Percentiles rank a stretch among this genome's conserved stretches.
Evolutionary conservation across 345 rosid genomes (phyloP).

Genomic region (Firmiana major): DNA sequence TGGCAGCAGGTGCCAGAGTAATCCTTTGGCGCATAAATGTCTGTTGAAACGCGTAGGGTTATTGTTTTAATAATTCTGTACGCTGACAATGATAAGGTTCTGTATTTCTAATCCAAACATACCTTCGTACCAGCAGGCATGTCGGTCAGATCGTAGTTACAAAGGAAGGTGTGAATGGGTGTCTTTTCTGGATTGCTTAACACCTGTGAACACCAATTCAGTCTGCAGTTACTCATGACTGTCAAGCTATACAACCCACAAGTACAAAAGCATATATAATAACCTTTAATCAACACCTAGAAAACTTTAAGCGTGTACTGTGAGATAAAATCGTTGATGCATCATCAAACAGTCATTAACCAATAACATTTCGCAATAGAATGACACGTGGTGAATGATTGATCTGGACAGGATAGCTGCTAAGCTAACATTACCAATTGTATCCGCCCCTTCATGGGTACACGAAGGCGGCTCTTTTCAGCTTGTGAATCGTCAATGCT

Average conservation of each 20-base stretch:
- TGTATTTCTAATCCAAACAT: slow-evolving; percentile 8
- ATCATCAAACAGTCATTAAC: background rate
- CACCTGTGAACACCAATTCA: slow-evolving; percentile 39
- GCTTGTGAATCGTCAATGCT: slow-evolving; percentile 55
- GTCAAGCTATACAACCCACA: background rate
- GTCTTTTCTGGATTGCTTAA: slow-evolving; percentile 75
- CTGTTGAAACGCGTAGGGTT: slow-evolving; percentile 47
- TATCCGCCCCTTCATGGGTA: slow-evolving; percentile 94
- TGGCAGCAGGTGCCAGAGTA: slow-evolving; percentile 56
- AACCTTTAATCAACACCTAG: background rate
- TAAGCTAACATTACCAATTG: slow-evolving; percentile 58
- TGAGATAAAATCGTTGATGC: background rate
- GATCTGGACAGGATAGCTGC: background rate
- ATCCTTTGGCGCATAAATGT: slow-evolving; percentile 92
- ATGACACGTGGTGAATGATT: background rate
- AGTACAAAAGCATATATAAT: background rate
- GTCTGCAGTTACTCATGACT: background rate
- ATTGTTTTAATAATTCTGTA: background rate
- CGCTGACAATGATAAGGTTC: background rate
- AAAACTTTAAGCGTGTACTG: background rate
- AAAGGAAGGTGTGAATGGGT: slow-evolving; percentile 59
- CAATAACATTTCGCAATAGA: background rate
- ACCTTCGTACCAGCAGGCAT: slow-evolving; percentile 75
- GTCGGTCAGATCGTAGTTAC: slow-evolving; percentile 64
- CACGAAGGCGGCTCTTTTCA: slow-evolving; percentile 56